phyloP scores from a whole-genome alignment of 345 rosid species.

The Eutrema yunnanense region DNA sequence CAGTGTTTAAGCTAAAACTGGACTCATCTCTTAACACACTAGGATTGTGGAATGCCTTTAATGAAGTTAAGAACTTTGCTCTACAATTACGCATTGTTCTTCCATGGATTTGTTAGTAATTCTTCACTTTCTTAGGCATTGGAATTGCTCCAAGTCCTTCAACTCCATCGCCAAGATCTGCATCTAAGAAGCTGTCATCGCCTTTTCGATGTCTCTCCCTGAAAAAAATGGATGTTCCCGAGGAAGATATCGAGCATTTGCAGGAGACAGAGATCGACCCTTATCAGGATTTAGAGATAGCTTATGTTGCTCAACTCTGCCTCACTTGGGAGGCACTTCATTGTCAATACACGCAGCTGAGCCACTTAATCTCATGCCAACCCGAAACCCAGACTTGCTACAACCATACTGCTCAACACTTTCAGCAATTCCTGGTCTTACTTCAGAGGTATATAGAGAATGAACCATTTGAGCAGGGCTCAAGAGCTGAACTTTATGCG shows the following conservation, averaged over 20 bases:
- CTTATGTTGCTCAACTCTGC: slow-evolving; percentile 92
- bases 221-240: slow-evolving; percentile 62
- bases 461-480: slow-evolving; percentile 83
- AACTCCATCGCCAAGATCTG: slow-evolving; percentile 78
- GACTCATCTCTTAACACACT: background rate
- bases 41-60: background rate
- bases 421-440: slow-evolving; percentile 87
- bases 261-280: slow-evolving; percentile 42
- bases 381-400: slow-evolving; percentile 55
- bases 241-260: slow-evolving; percentile 57
- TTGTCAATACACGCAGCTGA: slow-evolving; percentile 79
- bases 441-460: slow-evolving; percentile 88
- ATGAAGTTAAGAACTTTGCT: background rate
- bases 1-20: background rate
- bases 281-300: slow-evolving; percentile 70
- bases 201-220: slow-evolving; percentile 85
- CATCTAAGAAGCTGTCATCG: slow-evolving; percentile 73
- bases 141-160: slow-evolving; percentile 45
- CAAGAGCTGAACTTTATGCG: slow-evolving; percentile 62
- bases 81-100: background rate
- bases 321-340: slow-evolving; percentile 98
- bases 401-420: slow-evolving; percentile 76
- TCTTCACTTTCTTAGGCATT: slow-evolving; percentile 16
- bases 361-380: slow-evolving; percentile 62
- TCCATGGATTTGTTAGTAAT: background rate